Evolutionary conservation across 108 stramenopile genomes (phyloP).

Genomic region (Seminavis robusta): DNA sequence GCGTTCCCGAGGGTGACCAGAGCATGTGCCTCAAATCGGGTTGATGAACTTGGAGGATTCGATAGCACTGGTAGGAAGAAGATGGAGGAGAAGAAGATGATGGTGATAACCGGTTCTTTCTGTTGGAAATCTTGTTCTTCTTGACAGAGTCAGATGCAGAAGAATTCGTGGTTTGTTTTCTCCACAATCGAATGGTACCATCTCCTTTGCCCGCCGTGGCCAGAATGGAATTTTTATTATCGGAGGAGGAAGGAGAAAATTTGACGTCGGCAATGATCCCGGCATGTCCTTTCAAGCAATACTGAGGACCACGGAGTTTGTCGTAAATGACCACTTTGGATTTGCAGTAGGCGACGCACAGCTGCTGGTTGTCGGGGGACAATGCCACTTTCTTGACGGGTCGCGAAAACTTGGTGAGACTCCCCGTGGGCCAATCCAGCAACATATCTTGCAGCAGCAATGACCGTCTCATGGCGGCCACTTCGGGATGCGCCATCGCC

Average conservation of each 20-base stretch:
- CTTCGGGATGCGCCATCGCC: not conserved
- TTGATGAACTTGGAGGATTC: too few relatives aligned
- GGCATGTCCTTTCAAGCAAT: slow-evolving; percentile 4
- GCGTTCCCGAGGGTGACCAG: slow-evolving; percentile 6
- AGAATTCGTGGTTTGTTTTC: too few relatives aligned
- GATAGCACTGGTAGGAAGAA: too few relatives aligned
- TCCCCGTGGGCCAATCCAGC: slow-evolving; percentile 10
- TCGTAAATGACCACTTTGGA: slow-evolving; percentile 2
- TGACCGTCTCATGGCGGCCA: slow-evolving; percentile 1
- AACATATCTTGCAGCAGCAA: not conserved
- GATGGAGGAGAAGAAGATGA: too few relatives aligned
- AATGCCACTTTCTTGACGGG: not conserved
- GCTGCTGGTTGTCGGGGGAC: not conserved
- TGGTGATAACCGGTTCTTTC: not conserved
- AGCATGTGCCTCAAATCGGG: too few relatives aligned
- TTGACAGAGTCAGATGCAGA: too few relatives aligned
- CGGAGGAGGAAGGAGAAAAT: not conserved
- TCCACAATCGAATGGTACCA: slow-evolving; percentile 13
- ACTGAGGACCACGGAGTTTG: not conserved
- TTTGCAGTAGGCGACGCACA: not conserved
- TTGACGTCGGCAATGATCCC: slow-evolving; percentile 4
- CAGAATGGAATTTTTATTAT: slow-evolving; percentile 8
- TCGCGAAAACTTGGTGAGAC: not conserved
- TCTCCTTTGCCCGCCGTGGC: slow-evolving; percentile 4
- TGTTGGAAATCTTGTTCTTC: not conserved